phyloP scores from a whole-genome alignment of 225 moss, liverwort and hornwort genomes.

The Bryoerythrophyllum caledonicum region DNA sequence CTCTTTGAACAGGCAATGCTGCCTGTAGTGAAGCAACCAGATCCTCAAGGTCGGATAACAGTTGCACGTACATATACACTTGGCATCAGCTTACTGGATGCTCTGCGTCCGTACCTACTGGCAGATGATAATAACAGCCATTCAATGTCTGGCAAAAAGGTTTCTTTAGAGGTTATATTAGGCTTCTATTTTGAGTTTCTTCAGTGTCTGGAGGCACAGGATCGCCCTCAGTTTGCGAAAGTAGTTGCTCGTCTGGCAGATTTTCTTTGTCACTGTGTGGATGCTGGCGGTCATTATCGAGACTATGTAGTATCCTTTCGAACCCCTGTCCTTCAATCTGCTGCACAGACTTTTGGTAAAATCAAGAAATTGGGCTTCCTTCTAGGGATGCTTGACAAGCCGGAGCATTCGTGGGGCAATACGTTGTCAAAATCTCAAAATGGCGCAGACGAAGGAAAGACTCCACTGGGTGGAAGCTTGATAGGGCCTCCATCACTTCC shows the following conservation, averaged over 20 bases:
- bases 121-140: constrained; percentile 33
- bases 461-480: constrained; percentile 39
- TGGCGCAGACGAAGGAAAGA: constrained; percentile 45
- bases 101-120: constrained; percentile 77
- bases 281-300: constrained; percentile 82
- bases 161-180: constrained; percentile 65
- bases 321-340: constrained; percentile 68
- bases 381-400: constrained; percentile 89
- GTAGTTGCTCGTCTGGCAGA: constrained; percentile 93
- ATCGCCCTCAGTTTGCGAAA: constrained; percentile 78
- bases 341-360: constrained; percentile 80
- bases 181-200: constrained; percentile 83
- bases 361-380: constrained; percentile 90
- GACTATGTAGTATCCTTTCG: constrained; percentile 74
- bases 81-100: constrained; percentile 83
- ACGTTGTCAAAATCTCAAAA: constrained; percentile 28
- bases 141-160: constrained; percentile 36
- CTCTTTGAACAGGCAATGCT: constrained; percentile 65
- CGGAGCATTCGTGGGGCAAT: constrained; percentile 32
- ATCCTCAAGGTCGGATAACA: constrained; percentile 63
- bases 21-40: constrained; percentile 78
- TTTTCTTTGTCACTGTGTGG: constrained; percentile 96
- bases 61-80: constrained; percentile 69
- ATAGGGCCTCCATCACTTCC: constrained; percentile 70
- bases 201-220: constrained; percentile 68